Base-by-base conservation (phyloP, 2,329 filamentous ascomycete genomes). In the Ophioceras dolichostomum region DNA sequence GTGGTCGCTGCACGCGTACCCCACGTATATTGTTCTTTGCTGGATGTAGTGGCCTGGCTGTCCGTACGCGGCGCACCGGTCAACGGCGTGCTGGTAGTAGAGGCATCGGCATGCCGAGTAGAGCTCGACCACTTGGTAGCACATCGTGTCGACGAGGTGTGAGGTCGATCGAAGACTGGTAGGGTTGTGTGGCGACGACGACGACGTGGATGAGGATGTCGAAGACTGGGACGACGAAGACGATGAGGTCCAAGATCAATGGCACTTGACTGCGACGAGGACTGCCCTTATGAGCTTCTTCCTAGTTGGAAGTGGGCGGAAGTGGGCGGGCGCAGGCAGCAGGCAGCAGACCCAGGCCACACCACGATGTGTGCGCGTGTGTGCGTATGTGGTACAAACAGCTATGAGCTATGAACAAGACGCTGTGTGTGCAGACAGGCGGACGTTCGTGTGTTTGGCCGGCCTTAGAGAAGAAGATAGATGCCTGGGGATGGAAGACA, bases 91-190 rank as follows among this genome's bases (percentile, higher is more conserved):
- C 52, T 80, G 72, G 66, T 89, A 85, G 67, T 94, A 93, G 49
- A 89, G 70, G 61, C 87, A 94, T 45, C 78, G 74, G 69, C 87
- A 94, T 39, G 81, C 83, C 39, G 86, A 79, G 66, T 87, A 94
- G 41, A 84, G 71, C 59, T 94, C 87, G 49, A 89, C 67, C 43
- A 94, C 62, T 62, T 88, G 83, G 53, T 85, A 88, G 54, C 87
- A 94, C 87, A 94, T 94, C 43, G 46, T 67, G 41, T 41, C 36
- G 14, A 21, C 5, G 12, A 19, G 20, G n/a, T 26, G 7, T 7
- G 22, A 26, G 22, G 22, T 26, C 8, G 12, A 26, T 12, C 8
- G 7, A 7, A 12, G 22, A 12, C 12, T 26, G 22, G 22, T 12
- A 12, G 22, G 22, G 22, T 7, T 26, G 7, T 7, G 7, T 26